Percentiles rank a stretch among this genome's conserved stretches.
These are phyloP conservation scores for Podospora pseudocomata DNA, from an alignment of 495 filamentous ascomycete species.

Conservation along the genomic window DNA sequence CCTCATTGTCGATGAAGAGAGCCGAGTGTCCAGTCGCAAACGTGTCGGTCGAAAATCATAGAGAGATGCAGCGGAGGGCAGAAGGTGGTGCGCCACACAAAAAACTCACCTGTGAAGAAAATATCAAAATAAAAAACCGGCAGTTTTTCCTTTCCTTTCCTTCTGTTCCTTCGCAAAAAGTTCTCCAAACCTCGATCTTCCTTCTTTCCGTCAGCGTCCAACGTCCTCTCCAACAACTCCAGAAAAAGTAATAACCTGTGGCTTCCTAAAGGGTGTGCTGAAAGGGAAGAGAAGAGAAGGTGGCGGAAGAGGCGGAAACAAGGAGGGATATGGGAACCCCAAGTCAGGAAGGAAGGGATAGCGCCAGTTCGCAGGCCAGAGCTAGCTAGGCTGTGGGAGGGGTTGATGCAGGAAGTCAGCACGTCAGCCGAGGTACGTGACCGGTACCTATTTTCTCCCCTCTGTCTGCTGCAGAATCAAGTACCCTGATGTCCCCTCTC, in stretches of 20 bases:
- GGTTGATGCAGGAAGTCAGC: background rate
- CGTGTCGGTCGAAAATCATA: conserved; percentile 2
- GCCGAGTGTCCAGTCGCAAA: conserved; percentile 1
- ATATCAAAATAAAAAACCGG: background rate
- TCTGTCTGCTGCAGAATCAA: background rate
- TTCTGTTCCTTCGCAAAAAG: conserved; percentile 8
- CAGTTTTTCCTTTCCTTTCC: background rate
- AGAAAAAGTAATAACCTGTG: conserved; percentile 21
- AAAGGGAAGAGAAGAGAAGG: conserved; percentile 24
- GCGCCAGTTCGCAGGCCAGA: conserved; percentile 20
- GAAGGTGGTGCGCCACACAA: background rate
- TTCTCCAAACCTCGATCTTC: conserved; percentile 13
- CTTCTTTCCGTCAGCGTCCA: conserved; percentile 24
- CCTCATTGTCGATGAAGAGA: background rate
- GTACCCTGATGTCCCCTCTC: background rate
- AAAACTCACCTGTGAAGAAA: conserved; percentile 2
- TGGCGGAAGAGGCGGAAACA: conserved; percentile 31
- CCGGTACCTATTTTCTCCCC: background rate
- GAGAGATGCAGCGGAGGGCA: background rate
- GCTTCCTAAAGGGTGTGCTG: conserved; percentile 11
- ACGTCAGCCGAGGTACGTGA: background rate
- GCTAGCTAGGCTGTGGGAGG: background rate
- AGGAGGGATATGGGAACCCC: conserved; percentile 18
- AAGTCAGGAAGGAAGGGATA: conserved; percentile 26
- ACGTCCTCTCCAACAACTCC: conserved; percentile 38